Conservation (phyloP, 2,329 filamentous ascomycete species). For the Epichloe glyceriae region DNA sequence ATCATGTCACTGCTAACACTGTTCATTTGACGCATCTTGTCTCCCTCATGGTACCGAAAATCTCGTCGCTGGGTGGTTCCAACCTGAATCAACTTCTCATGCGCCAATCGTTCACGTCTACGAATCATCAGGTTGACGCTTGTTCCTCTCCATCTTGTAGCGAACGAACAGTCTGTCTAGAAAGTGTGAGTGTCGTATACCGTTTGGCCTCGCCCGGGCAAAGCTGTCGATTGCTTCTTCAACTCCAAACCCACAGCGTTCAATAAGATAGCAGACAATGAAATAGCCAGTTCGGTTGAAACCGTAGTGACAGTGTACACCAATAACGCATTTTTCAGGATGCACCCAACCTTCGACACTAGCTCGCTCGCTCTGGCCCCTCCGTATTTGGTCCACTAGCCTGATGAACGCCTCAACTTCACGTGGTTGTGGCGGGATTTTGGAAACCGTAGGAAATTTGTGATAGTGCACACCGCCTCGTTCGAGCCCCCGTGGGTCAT, state of each 20-base stretch:
- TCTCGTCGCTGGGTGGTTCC: not conserved
- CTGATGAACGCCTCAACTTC: conserved; percentile 42
- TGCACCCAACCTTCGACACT: conserved; percentile 27
- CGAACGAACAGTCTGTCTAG: conserved; percentile 70
- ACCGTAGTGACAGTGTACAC: conserved; percentile 90
- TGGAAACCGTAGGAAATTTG: conserved; percentile 87
- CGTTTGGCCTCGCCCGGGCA: conserved; percentile 56
- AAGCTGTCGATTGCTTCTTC: conserved; percentile 73
- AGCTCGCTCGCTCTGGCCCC: conserved; percentile 30
- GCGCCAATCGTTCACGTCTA: conserved; percentile 51
- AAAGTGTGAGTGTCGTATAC: conserved; percentile 84
- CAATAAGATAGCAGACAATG: conserved; percentile 80
- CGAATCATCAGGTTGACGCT: not conserved
- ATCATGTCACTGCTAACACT: too few species aligned
- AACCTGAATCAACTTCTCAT: not conserved
- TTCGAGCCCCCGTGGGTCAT: conserved; percentile 62
- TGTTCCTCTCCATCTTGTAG: conserved; percentile 34
- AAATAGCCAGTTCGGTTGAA: conserved; percentile 93
- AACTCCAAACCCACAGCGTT: conserved; percentile 58
- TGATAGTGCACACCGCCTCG: conserved; percentile 56
- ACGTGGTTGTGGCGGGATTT: conserved; percentile 57
- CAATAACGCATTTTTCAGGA: conserved; percentile 41
- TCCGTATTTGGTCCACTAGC: conserved; percentile 46
- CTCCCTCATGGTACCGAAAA: too few species aligned
- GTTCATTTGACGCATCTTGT: too few species aligned